Conservation (phyloP, 2,329 filamentous ascomycete species). For the Penicillium glabrum region DNA sequence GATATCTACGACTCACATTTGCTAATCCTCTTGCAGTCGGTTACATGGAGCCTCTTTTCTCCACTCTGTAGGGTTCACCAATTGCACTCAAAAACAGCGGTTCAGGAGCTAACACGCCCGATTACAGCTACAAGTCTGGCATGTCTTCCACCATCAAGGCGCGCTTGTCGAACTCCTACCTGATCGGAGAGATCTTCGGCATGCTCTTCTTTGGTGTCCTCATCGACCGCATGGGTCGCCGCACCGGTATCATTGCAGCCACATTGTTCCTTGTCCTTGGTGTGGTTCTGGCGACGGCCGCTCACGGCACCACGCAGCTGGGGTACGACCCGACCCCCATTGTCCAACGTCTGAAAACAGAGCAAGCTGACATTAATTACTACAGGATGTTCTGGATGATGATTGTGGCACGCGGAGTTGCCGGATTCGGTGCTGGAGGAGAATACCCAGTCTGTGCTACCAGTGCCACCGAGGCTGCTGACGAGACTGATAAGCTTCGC, state of each 20-base stretch:
- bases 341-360: not conserved
- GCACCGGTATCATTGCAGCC: slow-evolving; percentile 49
- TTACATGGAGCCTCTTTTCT: slow-evolving; percentile 40
- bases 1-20: not conserved
- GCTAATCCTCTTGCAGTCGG: slow-evolving; percentile 19
- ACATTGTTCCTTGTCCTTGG: slow-evolving; percentile 51
- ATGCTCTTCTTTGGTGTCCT: slow-evolving; percentile 56
- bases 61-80: slow-evolving; percentile 22
- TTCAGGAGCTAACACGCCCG: not conserved
- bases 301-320: slow-evolving; percentile 39
- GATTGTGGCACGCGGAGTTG: slow-evolving; percentile 34
- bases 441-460: slow-evolving; percentile 34
- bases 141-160: slow-evolving; percentile 46
- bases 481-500: slow-evolving; percentile 23
- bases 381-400: slow-evolving; percentile 52
- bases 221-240: slow-evolving; percentile 53
- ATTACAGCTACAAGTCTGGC: slow-evolving; percentile 28
- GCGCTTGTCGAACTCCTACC: slow-evolving; percentile 55
- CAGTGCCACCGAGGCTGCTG: slow-evolving; percentile 26
- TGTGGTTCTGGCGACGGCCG: slow-evolving; percentile 48
- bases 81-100: not conserved
- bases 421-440: slow-evolving; percentile 43
- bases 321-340: slow-evolving; percentile 22
- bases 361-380: not conserved
- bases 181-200: slow-evolving; percentile 58